These are phyloP conservation scores for Neospora caninum DNA, from an alignment of 169 alveolate species.

Conservation along the genomic window DNA sequence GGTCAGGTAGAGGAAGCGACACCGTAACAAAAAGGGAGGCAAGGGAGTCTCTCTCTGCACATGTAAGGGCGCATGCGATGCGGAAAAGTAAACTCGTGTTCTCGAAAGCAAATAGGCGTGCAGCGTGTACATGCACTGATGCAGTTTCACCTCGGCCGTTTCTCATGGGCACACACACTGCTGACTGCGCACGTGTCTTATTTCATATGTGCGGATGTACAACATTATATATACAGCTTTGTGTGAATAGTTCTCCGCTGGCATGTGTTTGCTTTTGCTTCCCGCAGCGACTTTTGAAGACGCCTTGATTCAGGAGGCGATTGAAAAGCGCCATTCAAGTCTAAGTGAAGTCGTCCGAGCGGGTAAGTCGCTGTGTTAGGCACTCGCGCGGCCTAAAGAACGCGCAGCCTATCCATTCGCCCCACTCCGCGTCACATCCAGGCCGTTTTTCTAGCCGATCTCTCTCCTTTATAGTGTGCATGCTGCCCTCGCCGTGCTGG, in stretches of 20 bases:
- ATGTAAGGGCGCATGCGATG: no score
- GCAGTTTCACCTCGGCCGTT: no score
- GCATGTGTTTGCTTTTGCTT: neutral
- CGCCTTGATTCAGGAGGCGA: constrained; percentile 80
- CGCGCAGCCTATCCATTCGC: neutral
- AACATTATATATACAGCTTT: no score
- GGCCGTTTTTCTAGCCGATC: neutral
- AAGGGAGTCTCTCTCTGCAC: no score
- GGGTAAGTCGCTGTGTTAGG: constrained; percentile 8
- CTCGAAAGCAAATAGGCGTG: no score
- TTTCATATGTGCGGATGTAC: no score
- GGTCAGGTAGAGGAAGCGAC: no score
- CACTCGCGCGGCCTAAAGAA: neutral
- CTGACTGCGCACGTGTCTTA: no score
- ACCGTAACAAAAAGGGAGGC: no score
- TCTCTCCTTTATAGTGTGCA: neutral
- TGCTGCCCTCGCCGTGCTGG: neutral
- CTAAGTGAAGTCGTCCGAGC: constrained; percentile 64
- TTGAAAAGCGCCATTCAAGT: constrained; percentile 81
- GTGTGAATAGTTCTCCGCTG: neutral
- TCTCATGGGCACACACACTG: no score
- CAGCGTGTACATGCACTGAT: no score
- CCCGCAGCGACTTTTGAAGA: constrained; percentile 84
- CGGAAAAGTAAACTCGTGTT: no score
- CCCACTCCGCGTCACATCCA: neutral